Evolutionary conservation across 768 basidiomycete species (phyloP), one percentile per base, ranked within the genome.

Genomic region (Lentinula sp.): DNA sequence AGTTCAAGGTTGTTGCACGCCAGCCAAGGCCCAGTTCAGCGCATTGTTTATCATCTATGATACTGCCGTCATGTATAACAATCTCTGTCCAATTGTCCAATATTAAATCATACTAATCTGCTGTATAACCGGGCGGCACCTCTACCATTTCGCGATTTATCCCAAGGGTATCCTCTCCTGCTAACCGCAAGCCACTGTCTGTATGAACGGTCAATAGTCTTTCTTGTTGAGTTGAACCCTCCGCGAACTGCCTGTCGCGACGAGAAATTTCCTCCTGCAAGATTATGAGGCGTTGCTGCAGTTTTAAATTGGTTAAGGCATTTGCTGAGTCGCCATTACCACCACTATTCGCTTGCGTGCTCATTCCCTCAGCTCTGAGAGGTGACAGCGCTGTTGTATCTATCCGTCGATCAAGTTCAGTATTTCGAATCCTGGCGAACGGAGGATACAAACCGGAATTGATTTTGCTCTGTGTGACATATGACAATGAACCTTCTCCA

Each of bases 71-170:
- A 28, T 28, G 28, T 28, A 28, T 28, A 28, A 28, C 28, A 28
- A 28, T 28, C 28, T 28, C 28, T 28, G 28, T 28, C 28, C 28
- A 28, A 28, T 28, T 28, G 28, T 28, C 28, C 28, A 28, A 28
- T 28, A 28, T 28, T 28, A 28, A 28, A 28, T 28, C 28, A 28
- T 28, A 28, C 18, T 23, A 57, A 43, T 48, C 23, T 31, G n/a
- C 21, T n/a, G 57, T 59, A 59, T 59, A 59, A 48, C 37, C 48
- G 5, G 57, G 45, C 8, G 57, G 57, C 4, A 59, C 46, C 46
- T 59, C 57, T 4, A 40, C n/a, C 32, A 31, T 9, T 10, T 18
- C 21, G 11, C 16, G 40, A 13, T 43, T 23, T 10, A 45, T 5
- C 21, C 13, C n/a, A 7, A 58, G 11, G 11, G 32, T 23, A 58